phyloP scores from a whole-genome alignment of 306 rosid genomes.

The Macrotyloma uniflorum region DNA sequence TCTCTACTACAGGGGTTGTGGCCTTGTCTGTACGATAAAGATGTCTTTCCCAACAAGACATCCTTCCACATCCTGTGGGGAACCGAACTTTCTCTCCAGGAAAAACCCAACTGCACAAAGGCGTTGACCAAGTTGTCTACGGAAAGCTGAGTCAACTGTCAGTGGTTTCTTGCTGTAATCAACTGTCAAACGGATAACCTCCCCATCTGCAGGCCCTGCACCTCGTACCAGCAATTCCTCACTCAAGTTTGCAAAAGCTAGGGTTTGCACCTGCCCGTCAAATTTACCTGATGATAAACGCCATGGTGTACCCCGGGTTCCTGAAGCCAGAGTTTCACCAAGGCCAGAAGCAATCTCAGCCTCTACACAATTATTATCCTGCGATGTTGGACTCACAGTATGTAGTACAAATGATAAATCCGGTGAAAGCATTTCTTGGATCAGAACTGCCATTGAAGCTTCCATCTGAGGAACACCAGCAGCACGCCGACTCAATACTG shows the following conservation, averaged over 20 bases:
- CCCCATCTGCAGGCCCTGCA: slow-evolving; percentile 87
- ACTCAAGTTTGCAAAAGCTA: slow-evolving; percentile 91
- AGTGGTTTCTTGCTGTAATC: slow-evolving; percentile 91
- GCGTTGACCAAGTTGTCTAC: slow-evolving; percentile 82
- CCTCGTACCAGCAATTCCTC: slow-evolving; percentile 80
- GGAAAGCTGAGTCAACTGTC: slow-evolving; percentile 72
- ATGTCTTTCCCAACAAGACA: slow-evolving; percentile 86
- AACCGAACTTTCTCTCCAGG: slow-evolving; percentile 84
- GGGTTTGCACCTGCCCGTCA: slow-evolving; percentile 69
- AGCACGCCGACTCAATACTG: slow-evolving; percentile 80
- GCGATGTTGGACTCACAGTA: slow-evolving; percentile 72
- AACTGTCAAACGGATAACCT: slow-evolving; percentile 77
- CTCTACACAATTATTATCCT: slow-evolving; percentile 73
- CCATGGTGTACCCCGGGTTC: slow-evolving; percentile 97
- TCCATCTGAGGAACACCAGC: slow-evolving; percentile 85
- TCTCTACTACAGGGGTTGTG: slow-evolving; percentile 67
- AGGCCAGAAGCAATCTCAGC: slow-evolving; percentile 97
- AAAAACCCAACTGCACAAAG: slow-evolving; percentile 89
- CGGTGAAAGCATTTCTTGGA: slow-evolving; percentile 97
- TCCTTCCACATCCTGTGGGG: slow-evolving; percentile 92
- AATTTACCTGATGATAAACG: slow-evolving; percentile 83
- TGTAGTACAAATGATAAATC: slow-evolving; percentile 91
- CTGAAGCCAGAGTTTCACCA: slow-evolving; percentile 97
- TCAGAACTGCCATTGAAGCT: slow-evolving; percentile 89
- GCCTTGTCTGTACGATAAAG: slow-evolving; percentile 86